Conservation (phyloP, 441 rosid genomes). For the Brassica hybrid region DNA sequence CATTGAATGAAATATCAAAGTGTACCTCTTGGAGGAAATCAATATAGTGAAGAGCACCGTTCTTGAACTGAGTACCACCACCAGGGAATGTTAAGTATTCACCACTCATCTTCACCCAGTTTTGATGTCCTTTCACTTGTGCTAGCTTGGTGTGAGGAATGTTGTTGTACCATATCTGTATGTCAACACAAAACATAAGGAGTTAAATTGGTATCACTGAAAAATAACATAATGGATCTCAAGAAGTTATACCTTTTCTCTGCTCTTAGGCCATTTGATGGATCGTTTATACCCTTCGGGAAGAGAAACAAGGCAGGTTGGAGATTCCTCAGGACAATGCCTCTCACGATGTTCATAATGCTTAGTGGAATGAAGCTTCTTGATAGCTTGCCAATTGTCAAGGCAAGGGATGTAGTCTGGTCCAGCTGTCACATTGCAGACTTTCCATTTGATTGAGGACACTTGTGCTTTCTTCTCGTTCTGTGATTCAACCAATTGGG, state of each 20-base stretch:
- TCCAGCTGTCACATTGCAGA: conserved; percentile 56
- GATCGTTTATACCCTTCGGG: conserved; percentile 65
- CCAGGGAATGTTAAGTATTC: conserved; percentile 66
- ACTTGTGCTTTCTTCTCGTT: conserved; percentile 50
- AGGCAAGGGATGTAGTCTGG: too few species aligned
- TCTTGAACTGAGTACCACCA: conserved; percentile 73
- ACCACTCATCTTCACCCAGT: conserved; percentile 71
- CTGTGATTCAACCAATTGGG: conserved; percentile 53
- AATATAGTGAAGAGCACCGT: conserved; percentile 67
- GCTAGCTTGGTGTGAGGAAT: conserved; percentile 59
- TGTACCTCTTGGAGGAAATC: conserved; percentile 53
- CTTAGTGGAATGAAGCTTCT: conserved; percentile 38
- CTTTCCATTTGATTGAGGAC: conserved; percentile 46
- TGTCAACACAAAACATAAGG: conserved; percentile 23
- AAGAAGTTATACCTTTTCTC: conserved; percentile 52
- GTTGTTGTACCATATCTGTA: too few species aligned
- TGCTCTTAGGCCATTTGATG: conserved; percentile 66
- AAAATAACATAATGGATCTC: not conserved
- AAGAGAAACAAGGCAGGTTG: conserved; percentile 64
- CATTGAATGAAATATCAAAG: not conserved
- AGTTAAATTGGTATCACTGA: not conserved
- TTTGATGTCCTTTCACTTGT: conserved; percentile 65
- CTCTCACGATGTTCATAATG: conserved; percentile 69
- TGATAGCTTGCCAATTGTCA: conserved; percentile 1
- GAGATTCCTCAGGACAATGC: conserved; percentile 65